Evolutionary conservation across 2,329 filamentous ascomycete species (phyloP).

Genomic region (Epichloe baconii): DNA sequence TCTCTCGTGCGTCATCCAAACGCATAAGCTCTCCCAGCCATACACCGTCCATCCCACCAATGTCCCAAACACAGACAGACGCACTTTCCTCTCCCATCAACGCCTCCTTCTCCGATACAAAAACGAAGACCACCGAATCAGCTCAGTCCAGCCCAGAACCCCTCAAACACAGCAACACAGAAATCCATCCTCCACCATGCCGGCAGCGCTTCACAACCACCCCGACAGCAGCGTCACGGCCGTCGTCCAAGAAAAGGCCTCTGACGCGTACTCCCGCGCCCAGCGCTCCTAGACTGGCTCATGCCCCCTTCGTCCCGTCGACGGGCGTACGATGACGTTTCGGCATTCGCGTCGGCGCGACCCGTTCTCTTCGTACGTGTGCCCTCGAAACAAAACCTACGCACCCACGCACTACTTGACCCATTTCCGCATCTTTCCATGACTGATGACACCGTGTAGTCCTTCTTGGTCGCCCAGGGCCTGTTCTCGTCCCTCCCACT

Average conservation of each 20-base stretch:
- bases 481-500: conserved; percentile 54
- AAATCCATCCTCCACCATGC: neutral
- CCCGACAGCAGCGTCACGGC: too few species aligned
- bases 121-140: too few species aligned
- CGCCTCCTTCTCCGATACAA: too few species aligned
- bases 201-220: neutral
- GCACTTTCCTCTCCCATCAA: too few species aligned
- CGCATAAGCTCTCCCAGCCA: neutral
- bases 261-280: conserved; percentile 25
- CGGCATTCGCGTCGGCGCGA: conserved; percentile 45
- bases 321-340: conserved; percentile 37
- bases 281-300: conserved; percentile 34
- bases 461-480: conserved; percentile 53
- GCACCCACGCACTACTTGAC: neutral
- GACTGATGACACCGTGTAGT: conserved; percentile 27
- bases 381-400: too few species aligned
- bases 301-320: conserved; percentile 50
- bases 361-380: conserved; percentile 56
- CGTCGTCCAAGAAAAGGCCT: neutral
- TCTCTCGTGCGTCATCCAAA: conserved; percentile 1
- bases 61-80: too few species aligned
- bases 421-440: neutral
- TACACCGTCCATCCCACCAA: neutral
- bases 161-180: neutral
- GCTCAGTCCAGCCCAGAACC: neutral